phyloP scores from a whole-genome alignment of 106 monocot genomes.

The Amphibolis antarctica region DNA sequence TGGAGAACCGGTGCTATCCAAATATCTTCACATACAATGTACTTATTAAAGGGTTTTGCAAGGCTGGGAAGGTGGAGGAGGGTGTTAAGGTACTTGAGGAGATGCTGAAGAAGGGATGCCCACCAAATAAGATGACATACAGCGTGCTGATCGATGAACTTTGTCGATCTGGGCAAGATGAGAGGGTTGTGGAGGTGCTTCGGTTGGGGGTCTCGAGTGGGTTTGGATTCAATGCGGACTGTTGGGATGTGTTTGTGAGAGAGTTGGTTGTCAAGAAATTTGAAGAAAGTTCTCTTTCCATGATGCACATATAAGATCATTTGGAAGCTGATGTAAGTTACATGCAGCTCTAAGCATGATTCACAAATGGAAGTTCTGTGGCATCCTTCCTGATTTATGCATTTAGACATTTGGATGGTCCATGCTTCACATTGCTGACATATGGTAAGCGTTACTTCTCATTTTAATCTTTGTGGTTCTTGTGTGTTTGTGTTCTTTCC shows the following conservation, averaged over 20 bases:
- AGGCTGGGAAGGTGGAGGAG: conserved; percentile 37
- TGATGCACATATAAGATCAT: not conserved
- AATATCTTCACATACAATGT: conserved; percentile 68
- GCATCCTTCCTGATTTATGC: too few species aligned
- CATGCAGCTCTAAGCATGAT: not conserved
- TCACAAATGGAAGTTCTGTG: too few species aligned
- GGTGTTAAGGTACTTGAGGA: conserved; percentile 47
- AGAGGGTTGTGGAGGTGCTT: conserved; percentile 13
- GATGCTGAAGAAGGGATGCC: conserved; percentile 45
- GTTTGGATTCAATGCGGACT: not conserved
- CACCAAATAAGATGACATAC: conserved; percentile 31
- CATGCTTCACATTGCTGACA: too few species aligned
- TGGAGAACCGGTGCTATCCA: conserved; percentile 40
- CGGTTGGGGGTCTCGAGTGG: conserved; percentile 5
- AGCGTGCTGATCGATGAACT: conserved; percentile 43
- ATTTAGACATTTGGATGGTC: too few species aligned
- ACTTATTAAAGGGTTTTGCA: conserved; percentile 68
- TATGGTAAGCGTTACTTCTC: too few species aligned
- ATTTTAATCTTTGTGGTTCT: too few species aligned
- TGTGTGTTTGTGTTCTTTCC: too few species aligned
- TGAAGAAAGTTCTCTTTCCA: not conserved
- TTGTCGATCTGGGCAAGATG: conserved; percentile 18
- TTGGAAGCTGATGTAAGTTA: not conserved
- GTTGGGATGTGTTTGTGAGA: conserved; percentile 16
- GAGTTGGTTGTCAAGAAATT: conserved; percentile 1